These are phyloP conservation scores for Serendipita sp. DNA, from an alignment of 768 basidiomycete genomes.

Conservation along the genomic window DNA sequence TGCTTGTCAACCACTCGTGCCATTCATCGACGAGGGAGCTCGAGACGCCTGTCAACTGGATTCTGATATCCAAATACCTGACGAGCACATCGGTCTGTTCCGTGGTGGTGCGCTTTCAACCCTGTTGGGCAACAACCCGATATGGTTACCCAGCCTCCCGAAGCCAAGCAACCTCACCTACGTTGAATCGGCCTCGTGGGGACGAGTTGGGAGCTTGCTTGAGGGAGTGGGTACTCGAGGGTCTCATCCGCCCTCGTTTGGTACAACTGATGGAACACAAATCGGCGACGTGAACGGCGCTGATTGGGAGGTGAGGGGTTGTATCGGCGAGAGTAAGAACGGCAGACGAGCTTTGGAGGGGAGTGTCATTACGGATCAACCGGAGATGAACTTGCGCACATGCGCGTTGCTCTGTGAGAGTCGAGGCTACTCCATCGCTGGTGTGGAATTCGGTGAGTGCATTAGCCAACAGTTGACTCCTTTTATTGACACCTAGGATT, in stretches of 20 bases:
- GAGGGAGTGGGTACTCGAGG: not conserved
- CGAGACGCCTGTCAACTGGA: conserved; percentile 1
- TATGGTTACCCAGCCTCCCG: not conserved
- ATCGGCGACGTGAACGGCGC: not conserved
- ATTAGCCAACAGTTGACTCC: conserved; percentile 13
- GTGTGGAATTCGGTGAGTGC: conserved; percentile 18
- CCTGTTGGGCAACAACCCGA: not conserved
- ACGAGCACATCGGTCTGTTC: conserved; percentile 1
- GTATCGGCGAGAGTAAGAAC: not conserved
- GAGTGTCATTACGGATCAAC: not conserved
- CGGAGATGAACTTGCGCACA: conserved; percentile 1
- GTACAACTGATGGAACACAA: not conserved
- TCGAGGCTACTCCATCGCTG: conserved; percentile 16
- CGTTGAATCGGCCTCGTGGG: not conserved
- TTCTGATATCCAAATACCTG: not conserved
- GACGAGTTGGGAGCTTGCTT: not conserved
- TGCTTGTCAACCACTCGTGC: not conserved
- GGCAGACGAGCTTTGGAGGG: not conserved
- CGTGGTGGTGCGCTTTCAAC: not conserved
- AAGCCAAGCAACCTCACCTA: not conserved
- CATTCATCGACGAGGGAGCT: not conserved
- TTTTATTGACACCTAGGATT: not conserved
- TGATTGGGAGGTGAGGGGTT: not conserved
- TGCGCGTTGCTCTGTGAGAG: not conserved
- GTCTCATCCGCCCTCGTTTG: not conserved